Conservation (phyloP, 768 basidiomycete genomes). For the Serendipita vermifera region DNA sequence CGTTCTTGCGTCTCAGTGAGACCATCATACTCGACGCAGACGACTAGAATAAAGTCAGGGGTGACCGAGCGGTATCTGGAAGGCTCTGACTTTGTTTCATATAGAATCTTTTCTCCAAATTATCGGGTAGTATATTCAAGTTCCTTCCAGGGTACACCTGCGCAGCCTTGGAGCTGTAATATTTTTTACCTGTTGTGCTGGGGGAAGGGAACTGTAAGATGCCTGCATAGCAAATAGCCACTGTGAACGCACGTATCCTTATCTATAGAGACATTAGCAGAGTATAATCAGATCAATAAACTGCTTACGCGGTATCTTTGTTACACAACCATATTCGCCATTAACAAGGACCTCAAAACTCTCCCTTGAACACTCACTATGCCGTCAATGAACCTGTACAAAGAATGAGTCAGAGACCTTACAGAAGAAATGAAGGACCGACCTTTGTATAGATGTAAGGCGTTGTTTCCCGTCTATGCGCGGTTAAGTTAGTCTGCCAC, state of each 20-base stretch:
- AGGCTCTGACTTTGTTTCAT: slow-evolving; percentile 44
- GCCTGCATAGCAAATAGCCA: not conserved
- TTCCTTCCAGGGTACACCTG: slow-evolving; percentile 14
- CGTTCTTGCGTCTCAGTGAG: slow-evolving; percentile 44
- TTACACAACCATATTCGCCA: not conserved
- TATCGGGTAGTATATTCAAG: slow-evolving; percentile 18
- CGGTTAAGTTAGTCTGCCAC: slow-evolving; percentile 21
- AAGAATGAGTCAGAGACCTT: not conserved
- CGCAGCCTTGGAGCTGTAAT: slow-evolving; percentile 14
- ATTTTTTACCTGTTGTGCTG: slow-evolving; percentile 26
- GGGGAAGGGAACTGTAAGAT: slow-evolving; percentile 19
- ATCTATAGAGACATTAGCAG: slow-evolving; percentile 19
- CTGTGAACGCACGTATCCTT: slow-evolving; percentile 35
- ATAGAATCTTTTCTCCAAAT: slow-evolving; percentile 21
- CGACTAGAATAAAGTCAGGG: slow-evolving; percentile 25
- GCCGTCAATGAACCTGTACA: slow-evolving; percentile 52
- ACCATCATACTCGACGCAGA: slow-evolving; percentile 65
- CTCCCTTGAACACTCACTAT: slow-evolving; percentile 32
- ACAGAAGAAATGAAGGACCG: slow-evolving; percentile 17
- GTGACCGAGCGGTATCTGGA: not conserved
- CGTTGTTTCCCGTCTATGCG: slow-evolving; percentile 64
- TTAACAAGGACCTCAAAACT: slow-evolving; percentile 1
- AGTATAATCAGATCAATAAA: not conserved
- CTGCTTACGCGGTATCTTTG: slow-evolving; percentile 44
- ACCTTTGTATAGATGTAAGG: slow-evolving; percentile 57